Conservation (phyloP, 441 rosid genomes). For the Croton setiger region DNA sequence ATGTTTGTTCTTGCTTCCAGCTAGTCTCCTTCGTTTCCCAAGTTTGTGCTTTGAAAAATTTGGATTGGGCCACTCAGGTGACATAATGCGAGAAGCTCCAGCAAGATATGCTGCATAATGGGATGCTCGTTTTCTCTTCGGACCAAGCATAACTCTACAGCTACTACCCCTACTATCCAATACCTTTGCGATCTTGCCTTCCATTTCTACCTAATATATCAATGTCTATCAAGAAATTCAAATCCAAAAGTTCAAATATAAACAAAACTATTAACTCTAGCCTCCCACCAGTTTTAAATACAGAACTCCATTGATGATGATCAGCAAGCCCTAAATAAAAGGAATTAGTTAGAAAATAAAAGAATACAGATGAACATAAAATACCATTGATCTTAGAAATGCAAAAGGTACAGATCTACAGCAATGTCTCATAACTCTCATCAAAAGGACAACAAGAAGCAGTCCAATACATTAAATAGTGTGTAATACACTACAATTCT, state of each 20-base stretch:
- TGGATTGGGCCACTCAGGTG: constrained; percentile 32
- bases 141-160: constrained; percentile 36
- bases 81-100: constrained; percentile 37
- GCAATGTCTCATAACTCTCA: neutral
- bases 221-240: constrained; percentile 52
- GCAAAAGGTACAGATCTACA: neutral
- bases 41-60: constrained; percentile 27
- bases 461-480: constrained; percentile 1
- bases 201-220: constrained; percentile 65
- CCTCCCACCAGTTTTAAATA: constrained; percentile 31
- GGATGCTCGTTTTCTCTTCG: constrained; percentile 59
- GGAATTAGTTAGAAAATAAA: constrained; percentile 7
- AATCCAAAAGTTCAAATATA: constrained; percentile 37
- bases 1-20: constrained; percentile 30
- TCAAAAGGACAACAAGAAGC: neutral
- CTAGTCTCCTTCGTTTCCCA: constrained; percentile 54
- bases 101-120: constrained; percentile 36
- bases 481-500: neutral
- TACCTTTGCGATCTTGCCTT: constrained; percentile 60
- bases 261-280: constrained; percentile 28
- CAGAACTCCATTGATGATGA: constrained; percentile 20
- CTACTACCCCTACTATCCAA: constrained; percentile 67
- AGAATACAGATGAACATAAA: neutral
- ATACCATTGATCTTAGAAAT: neutral
- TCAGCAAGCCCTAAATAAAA: constrained; percentile 32